Evolutionary conservation across 2,329 filamentous ascomycete species (phyloP).

Genomic region (Stachybotrys chlorohalonatus): DNA sequence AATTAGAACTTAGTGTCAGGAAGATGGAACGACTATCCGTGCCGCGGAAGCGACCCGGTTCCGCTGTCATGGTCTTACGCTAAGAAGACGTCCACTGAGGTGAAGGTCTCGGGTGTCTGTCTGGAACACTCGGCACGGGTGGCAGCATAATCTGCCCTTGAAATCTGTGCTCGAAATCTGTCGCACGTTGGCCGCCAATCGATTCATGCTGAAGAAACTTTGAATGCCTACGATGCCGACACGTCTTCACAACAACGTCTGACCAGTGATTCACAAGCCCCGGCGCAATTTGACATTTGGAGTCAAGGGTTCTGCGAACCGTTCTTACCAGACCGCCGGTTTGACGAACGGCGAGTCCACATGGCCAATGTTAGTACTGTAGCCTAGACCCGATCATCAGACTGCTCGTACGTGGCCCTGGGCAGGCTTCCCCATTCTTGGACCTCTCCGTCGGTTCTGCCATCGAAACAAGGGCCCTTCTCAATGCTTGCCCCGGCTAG

Average conservation of each 20-base stretch:
- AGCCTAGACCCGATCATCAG: too few species aligned
- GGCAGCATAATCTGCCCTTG: too few species aligned
- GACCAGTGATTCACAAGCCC: neutral
- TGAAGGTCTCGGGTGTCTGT: neutral
- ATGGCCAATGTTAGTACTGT: neutral
- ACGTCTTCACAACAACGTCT: neutral
- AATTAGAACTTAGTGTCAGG: neutral
- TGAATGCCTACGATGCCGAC: too few species aligned
- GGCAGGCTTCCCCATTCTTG: neutral
- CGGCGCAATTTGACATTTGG: neutral
- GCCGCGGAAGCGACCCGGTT: neutral
- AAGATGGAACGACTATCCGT: neutral
- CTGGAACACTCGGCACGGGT: too few species aligned
- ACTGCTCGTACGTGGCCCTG: neutral
- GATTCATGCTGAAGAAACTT: too few species aligned
- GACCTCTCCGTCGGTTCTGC: neutral
- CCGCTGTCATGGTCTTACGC: neutral
- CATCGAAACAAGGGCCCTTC: neutral
- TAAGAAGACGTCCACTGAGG: neutral
- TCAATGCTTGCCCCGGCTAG: neutral
- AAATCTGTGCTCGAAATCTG: too few species aligned
- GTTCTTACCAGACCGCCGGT: neutral
- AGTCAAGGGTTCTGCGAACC: neutral
- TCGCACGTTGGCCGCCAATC: too few species aligned
- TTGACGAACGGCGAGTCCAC: neutral